A percentile compares a stretch with the other conserved stretches of the same genome.
Evolutionary conservation across 225 moss, liverwort and hornwort genomes (phyloP).

Genomic region (Marchantia paleacea): DNA sequence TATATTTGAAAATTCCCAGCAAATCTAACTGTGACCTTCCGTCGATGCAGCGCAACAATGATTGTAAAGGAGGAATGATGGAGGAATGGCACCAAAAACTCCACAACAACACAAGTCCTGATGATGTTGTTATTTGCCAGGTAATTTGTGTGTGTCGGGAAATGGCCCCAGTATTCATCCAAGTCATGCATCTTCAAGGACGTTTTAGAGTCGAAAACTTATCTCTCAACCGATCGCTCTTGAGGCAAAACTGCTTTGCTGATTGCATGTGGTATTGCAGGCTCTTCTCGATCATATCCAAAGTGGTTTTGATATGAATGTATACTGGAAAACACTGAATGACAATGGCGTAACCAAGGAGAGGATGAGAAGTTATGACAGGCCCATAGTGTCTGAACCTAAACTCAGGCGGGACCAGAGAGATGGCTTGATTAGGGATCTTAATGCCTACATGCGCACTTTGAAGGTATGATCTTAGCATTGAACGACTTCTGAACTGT

Average conservation of each 20-base stretch:
- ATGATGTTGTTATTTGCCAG: constrained; percentile 97
- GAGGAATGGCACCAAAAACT: constrained; percentile 99
- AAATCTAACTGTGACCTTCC: no score
- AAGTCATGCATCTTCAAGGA: not conserved
- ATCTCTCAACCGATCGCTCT: not conserved
- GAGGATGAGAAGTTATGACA: constrained; percentile 87
- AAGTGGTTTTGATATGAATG: constrained; percentile 62
- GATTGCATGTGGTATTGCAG: constrained; percentile 33
- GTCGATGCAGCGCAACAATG: constrained; percentile 66
- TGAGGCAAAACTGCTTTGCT: not conserved
- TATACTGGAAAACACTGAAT: constrained; percentile 94
- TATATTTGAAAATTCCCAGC: no score
- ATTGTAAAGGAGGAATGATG: constrained; percentile 96
- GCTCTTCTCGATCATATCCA: constrained; percentile 78
- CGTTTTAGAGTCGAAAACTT: no score
- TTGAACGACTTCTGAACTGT: no score
- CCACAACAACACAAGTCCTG: constrained; percentile 96
- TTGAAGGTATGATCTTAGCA: constrained; percentile 53
- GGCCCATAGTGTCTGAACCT: constrained; percentile 87
- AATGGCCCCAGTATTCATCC: not conserved
- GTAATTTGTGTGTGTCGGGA: constrained; percentile 23
- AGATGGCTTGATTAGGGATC: constrained; percentile 71
- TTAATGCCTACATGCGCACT: constrained; percentile 81
- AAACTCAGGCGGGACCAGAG: constrained; percentile 62
- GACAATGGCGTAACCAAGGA: constrained; percentile 84